phyloP scores from a whole-genome alignment of 331 rosid species.

The Arachis monticola region DNA sequence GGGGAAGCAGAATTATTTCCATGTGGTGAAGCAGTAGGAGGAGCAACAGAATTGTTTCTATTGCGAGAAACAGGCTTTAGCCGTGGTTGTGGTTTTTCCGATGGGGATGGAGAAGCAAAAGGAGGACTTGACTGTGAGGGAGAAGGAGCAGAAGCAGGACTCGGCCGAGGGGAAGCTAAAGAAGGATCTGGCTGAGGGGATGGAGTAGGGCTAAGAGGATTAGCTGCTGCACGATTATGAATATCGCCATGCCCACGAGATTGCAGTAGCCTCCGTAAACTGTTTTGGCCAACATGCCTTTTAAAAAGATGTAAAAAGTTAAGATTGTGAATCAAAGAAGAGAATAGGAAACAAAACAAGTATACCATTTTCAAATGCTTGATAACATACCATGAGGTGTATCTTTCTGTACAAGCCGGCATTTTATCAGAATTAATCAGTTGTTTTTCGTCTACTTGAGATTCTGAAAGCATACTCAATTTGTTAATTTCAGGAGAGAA shows the following conservation, averaged over 20 bases:
- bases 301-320: conserved; percentile 27
- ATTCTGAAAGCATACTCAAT: conserved; percentile 64
- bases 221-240: background rate
- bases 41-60: conserved; percentile 23
- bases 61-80: background rate
- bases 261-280: conserved; percentile 44
- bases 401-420: conserved; percentile 51
- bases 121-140: conserved; percentile 24
- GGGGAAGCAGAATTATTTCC: conserved; percentile 33
- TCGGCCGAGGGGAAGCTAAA: conserved; percentile 12
- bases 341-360: conserved; percentile 7
- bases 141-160: conserved; percentile 39
- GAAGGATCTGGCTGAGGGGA: conserved; percentile 10
- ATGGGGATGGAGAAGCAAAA: conserved; percentile 32
- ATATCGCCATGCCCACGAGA: background rate
- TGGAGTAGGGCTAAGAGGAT: conserved; percentile 22
- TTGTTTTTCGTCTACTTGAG: conserved; percentile 71
- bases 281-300: conserved; percentile 47
- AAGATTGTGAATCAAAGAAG: conserved; percentile 15
- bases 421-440: conserved; percentile 46
- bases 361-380: conserved; percentile 38
- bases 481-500: conserved; percentile 63
- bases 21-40: conserved; percentile 32
- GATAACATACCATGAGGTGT: conserved; percentile 54
- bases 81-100: background rate